A percentile compares a stretch with the other conserved stretches of the same genome.
phyloP scores from a whole-genome alignment of 225 moss, liverwort and hornwort genomes.

The Thuidium tamariscinum region DNA sequence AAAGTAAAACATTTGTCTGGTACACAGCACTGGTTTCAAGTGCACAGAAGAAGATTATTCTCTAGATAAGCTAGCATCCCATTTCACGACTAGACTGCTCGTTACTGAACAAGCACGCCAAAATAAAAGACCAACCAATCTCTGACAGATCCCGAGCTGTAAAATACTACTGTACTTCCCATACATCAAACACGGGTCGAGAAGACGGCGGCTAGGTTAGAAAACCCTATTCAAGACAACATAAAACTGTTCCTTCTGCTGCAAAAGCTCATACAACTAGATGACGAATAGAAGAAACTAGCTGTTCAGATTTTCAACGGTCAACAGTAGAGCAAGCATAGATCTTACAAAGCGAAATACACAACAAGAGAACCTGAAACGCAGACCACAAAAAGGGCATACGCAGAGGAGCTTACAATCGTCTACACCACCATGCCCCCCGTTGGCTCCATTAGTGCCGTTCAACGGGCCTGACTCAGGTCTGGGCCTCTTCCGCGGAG shows the following conservation, averaged over 20 bases:
- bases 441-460: constrained; percentile 49
- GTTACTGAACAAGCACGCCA: not conserved
- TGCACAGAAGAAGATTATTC: not conserved
- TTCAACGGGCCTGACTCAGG: constrained; percentile 43
- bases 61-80: not conserved
- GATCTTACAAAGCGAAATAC: not conserved
- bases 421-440: constrained; percentile 41
- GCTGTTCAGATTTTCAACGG: not conserved
- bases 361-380: not conserved
- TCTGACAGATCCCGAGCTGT: not conserved
- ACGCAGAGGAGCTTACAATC: constrained; percentile 36
- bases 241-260: too few relatives aligned
- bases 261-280: not conserved
- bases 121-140: not conserved
- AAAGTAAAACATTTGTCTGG: not conserved
- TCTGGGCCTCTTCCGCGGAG: constrained; percentile 94
- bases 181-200: not conserved
- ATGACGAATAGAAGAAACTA: not conserved
- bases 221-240: not conserved
- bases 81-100: not conserved
- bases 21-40: not conserved
- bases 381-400: not conserved
- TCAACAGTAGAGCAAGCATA: not conserved
- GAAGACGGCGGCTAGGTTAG: not conserved
- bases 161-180: not conserved